Conservation (phyloP, 441 rosid species). For the Syzygium syzygioides region DNA sequence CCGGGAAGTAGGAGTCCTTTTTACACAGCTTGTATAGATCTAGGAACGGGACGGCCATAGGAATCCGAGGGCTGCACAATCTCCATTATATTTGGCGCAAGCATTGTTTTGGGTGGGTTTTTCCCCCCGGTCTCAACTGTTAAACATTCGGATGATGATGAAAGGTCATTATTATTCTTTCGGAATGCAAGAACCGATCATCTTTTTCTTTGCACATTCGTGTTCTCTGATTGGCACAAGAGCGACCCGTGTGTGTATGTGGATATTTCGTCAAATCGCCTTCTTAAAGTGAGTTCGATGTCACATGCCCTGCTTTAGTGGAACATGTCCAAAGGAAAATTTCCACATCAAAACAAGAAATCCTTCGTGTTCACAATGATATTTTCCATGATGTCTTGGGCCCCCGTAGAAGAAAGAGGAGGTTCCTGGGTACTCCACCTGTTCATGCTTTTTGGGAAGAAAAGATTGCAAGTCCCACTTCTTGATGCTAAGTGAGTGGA, state of each 20-base stretch:
- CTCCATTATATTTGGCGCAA: background rate
- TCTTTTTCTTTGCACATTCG: background rate
- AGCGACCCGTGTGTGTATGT: rapidly evolving
- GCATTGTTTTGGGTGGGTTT: background rate
- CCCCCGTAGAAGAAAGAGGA: background rate
- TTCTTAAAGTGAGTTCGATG: background rate
- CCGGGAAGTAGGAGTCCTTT: background rate
- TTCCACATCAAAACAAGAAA: background rate
- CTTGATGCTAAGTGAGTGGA: background rate
- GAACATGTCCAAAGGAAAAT: background rate
- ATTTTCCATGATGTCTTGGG: background rate
- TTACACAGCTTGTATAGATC: background rate
- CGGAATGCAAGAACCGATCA: background rate
- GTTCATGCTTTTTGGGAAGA: background rate
- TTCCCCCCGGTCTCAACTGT: background rate
- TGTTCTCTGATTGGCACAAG: background rate
- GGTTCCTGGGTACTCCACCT: background rate
- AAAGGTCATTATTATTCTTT: background rate
- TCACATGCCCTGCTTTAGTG: background rate
- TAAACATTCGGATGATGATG: background rate
- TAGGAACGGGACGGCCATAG: background rate
- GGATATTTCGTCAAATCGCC: background rate
- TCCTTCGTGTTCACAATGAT: background rate
- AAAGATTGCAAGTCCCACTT: background rate
- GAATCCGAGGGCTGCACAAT: background rate